A percentile compares a stretch with the other conserved stretches of the same genome.
Conservation (phyloP, 352 stramenopile genomes). For the Phytopythium ostracodes region DNA sequence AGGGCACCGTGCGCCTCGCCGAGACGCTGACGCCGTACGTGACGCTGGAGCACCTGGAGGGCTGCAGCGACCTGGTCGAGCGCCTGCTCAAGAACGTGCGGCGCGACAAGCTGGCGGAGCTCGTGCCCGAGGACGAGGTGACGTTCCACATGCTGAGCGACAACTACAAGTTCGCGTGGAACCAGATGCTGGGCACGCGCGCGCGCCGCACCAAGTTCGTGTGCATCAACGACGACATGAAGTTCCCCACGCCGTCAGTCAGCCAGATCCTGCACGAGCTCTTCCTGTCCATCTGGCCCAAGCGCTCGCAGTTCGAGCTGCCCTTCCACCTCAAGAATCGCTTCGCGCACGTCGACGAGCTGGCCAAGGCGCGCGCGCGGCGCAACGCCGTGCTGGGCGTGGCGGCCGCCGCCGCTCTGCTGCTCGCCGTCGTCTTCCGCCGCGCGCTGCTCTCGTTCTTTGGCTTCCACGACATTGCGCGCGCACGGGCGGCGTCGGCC, state of each 20-base stretch:
- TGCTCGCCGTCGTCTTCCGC: slow-evolving; percentile 53
- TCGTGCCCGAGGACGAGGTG: slow-evolving; percentile 84
- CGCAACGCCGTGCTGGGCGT: slow-evolving; percentile 35
- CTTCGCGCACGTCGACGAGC: slow-evolving; percentile 82
- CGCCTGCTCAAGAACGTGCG: slow-evolving; percentile 67
- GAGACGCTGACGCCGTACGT: slow-evolving; percentile 78
- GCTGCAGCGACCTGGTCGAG: slow-evolving; percentile 40
- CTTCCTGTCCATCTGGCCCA: slow-evolving; percentile 91
- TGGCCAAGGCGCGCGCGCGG: slow-evolving; percentile 42
- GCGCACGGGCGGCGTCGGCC: slow-evolving; percentile 54
- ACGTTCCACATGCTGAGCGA: slow-evolving; percentile 96
- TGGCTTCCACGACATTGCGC: slow-evolving; percentile 65
- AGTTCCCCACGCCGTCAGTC: slow-evolving; percentile 75
- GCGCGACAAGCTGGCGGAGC: slow-evolving; percentile 48
- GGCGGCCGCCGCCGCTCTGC: slow-evolving; percentile 25
- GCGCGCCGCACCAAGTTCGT: slow-evolving; percentile 93
- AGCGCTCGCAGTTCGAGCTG: slow-evolving; percentile 90
- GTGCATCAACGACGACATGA: slow-evolving; percentile 96
- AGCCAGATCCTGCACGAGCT: slow-evolving; percentile 89
- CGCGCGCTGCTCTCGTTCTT: slow-evolving; percentile 48
- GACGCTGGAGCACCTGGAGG: slow-evolving; percentile 52
- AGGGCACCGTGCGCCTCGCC: slow-evolving; percentile 55
- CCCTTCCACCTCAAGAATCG: slow-evolving; percentile 84
- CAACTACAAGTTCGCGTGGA: slow-evolving; percentile 86
- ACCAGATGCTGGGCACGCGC: slow-evolving; percentile 91